Conservation (phyloP, 73 alveolate species). For the Blepharisma stoltei region DNA sequence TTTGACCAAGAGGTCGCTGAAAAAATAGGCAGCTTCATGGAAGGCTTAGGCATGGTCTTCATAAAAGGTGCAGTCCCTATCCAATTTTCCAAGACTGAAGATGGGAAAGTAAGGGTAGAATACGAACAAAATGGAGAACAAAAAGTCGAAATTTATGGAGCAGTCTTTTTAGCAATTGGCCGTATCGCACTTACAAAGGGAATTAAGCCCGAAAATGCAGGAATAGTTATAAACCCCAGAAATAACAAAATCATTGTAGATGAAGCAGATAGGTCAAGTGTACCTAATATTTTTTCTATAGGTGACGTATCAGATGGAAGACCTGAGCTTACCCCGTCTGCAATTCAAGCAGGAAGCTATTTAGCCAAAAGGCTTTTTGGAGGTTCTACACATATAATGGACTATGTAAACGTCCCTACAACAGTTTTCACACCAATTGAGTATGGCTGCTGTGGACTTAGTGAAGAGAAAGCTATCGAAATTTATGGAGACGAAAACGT, state of each 20-base stretch:
- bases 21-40: constrained; percentile 84
- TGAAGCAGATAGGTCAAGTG: constrained; percentile 82
- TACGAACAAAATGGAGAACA: constrained; percentile 66
- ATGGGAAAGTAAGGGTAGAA: constrained; percentile 61
- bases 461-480: constrained; percentile 85
- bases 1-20: constrained; percentile 97
- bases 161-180: constrained; percentile 94
- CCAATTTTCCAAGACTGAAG: constrained; percentile 70
- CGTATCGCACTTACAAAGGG: constrained; percentile 82
- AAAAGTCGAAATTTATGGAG: constrained; percentile 75
- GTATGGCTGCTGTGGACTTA: constrained; percentile 90
- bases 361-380: constrained; percentile 89
- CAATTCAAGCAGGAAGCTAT: constrained; percentile 94
- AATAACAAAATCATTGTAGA: constrained; percentile 78
- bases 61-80: constrained; percentile 79
- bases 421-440: constrained; percentile 98
- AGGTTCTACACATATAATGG: constrained; percentile 76
- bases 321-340: constrained; percentile 99
- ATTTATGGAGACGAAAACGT: constrained; percentile 75
- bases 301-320: constrained; percentile 96
- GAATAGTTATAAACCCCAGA: constrained; percentile 66
- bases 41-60: constrained; percentile 80
- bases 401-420: constrained; percentile 95
- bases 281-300: constrained; percentile 90
- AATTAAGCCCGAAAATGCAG: constrained; percentile 79